A percentile compares a stretch with the other conserved stretches of the same genome.
These are phyloP conservation scores for Phlebiopsis flavidoalba DNA, from an alignment of 768 basidiomycete genomes.

Conservation along the genomic window DNA sequence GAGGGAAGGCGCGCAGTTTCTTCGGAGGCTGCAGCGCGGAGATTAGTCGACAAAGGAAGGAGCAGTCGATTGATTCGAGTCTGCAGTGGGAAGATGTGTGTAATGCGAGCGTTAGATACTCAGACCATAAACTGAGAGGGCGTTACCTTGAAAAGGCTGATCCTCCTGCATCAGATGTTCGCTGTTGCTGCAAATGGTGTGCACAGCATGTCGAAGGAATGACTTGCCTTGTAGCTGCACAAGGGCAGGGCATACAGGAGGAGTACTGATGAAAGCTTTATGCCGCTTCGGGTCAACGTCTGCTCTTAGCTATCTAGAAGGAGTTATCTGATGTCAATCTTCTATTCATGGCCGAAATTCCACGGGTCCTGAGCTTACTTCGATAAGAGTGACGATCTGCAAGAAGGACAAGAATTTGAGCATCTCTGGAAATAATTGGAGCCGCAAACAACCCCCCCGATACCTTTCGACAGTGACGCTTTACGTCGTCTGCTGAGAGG, in stretches of 20 bases:
- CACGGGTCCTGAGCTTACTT: slow-evolving; percentile 34
- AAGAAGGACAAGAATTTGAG: background rate
- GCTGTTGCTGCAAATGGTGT: slow-evolving; percentile 8
- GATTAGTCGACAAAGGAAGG: slow-evolving; percentile 26
- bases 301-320: slow-evolving; percentile 39
- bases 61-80: slow-evolving; percentile 28
- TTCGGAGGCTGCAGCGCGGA: slow-evolving; percentile 28
- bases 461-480: slow-evolving; percentile 12
- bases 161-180: slow-evolving; percentile 8
- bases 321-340: background rate
- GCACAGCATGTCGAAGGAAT: slow-evolving; percentile 44
- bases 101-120: background rate
- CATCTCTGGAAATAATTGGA: background rate
- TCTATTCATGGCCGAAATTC: background rate
- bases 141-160: slow-evolving; percentile 5
- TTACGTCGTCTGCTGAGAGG: slow-evolving; percentile 1
- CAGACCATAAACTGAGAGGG: background rate
- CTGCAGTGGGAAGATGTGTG: slow-evolving; percentile 14
- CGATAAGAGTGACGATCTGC: slow-evolving; percentile 44
- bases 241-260: slow-evolving; percentile 35
- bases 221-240: slow-evolving; percentile 39
- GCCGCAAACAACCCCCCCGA: background rate
- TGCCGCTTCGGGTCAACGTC: slow-evolving; percentile 39
- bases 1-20: slow-evolving; percentile 22
- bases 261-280: slow-evolving; percentile 43